Base-by-base conservation (phyloP, 75 land plant species). In the Chamaecyparis obtusa region DNA sequence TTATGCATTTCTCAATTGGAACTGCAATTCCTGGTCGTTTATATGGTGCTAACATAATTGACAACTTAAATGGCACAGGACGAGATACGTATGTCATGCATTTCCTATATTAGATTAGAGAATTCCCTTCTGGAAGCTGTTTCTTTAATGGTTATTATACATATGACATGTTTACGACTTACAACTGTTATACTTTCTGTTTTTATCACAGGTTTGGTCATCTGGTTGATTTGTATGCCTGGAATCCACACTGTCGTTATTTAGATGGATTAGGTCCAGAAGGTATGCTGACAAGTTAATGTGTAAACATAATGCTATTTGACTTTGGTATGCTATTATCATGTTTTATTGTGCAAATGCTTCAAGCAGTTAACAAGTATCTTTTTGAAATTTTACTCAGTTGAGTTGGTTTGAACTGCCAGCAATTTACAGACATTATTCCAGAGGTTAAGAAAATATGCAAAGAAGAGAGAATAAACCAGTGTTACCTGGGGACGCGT, bases 21-120 rank as follows among this genome's bases (percentile, higher is more conserved):
- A 91, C 78, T 94, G 97, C 99, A 57, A 93, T 98, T 87, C 99
- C 99, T 36, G 99, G 99, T 39, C 92, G 99, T 77, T 86, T 95
- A 33, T 98, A 98, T 91, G 99, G 99, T 72, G 94, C 91, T 37
- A 97, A 98, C 84, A 88, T 90, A n/a, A 13, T 91, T 87, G 97
- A 97, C 85, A 97, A 92, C 83, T 56, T 90, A 35, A 92, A 93
- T 14, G 93, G 95, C 81, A 92, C 87, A 77, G 99, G 99, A 85
- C 88, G 85, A 92, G 99, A 98, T 89, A 93, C 97, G 99, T 98
- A 84, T 33, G 9, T 77, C 27, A 60, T 60, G 51, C 54, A 11
- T 48, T 86, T 24, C 86, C 24, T 54, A 15, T 48, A 67, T 69
- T 76, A 83, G 46, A 37, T 33, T 88, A 54, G 85, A 46, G 27